Base-by-base conservation (phyloP, 768 basidiomycete species). In the Suillus fuscotomentosus region DNA sequence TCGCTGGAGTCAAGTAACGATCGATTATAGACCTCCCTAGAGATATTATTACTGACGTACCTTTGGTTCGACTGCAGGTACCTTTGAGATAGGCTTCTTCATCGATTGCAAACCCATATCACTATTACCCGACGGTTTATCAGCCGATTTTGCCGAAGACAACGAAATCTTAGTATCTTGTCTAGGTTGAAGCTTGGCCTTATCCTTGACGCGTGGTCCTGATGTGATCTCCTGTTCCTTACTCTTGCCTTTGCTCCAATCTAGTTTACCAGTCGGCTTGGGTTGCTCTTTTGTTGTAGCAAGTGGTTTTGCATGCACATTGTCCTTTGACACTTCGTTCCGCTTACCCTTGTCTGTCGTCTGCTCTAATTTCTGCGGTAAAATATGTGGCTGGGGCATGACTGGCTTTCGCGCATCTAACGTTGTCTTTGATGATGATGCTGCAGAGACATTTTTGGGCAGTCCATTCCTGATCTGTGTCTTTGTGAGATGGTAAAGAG, bases 191-290 rank as follows among this genome's bases (percentile, higher is more conserved):
- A 24, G 54, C 11, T 60, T 36, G 17, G 4, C 27, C 51, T 34
- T 34, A 3, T 38, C 51, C 38, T 59, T 61, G 15, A 24, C 24
- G 24, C 24, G 39, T 20, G 24, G 15, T 27, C 56, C 39, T 27
- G 39, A 41, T 41, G 39, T 10, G 10, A 24, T 59, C 27, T 55
- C 70, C 45, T 71, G 72, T 11, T 76, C 77, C 69, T 85, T 86
- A 11, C 77, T 67, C 70, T 84, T 84, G 34, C 83, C 83, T 67
- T 83, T 87, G 73, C 85, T 84, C 80, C 86, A 90, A 67, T 88
- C 84, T 7, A 89, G 78, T 69, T 84, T 86, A 5, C 86, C 87
- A 3, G 81, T 72, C 36, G 72, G 65, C 59, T 75, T 79, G 0
- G 76, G 67, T 57, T 70, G 79, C 70, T 71, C 73, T 51, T 63